Evolutionary conservation across 495 filamentous ascomycete species (phyloP).

Genomic region (Penicillium roqueforti): DNA sequence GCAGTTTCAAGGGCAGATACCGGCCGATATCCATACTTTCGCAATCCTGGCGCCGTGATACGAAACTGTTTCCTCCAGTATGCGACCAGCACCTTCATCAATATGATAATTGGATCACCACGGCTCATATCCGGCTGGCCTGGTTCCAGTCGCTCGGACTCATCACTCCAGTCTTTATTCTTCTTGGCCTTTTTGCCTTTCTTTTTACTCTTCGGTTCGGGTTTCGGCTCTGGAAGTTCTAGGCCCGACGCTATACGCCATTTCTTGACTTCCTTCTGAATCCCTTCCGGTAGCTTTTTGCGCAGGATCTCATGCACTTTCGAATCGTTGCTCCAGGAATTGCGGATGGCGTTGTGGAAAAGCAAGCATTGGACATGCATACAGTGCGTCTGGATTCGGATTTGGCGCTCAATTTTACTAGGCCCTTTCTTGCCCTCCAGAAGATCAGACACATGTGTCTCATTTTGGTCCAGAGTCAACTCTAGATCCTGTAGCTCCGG

Average conservation of each 20-base stretch:
- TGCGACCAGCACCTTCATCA: slow-evolving; percentile 68
- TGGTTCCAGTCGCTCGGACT: slow-evolving; percentile 63
- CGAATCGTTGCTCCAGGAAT: slow-evolving; percentile 77
- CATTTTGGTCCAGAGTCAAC: slow-evolving; percentile 64
- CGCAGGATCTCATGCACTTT: slow-evolving; percentile 74
- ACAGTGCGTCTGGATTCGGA: slow-evolving; percentile 73
- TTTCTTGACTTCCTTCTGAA: slow-evolving; percentile 67
- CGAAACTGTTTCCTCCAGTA: slow-evolving; percentile 88
- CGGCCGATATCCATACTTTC: slow-evolving; percentile 84
- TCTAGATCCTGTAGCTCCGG: slow-evolving; percentile 59
- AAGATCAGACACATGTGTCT: slow-evolving; percentile 51
- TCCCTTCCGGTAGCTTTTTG: slow-evolving; percentile 59
- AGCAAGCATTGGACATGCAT: slow-evolving; percentile 86
- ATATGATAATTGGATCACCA: slow-evolving; percentile 75
- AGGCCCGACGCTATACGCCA: slow-evolving; percentile 68
- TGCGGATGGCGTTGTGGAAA: slow-evolving; percentile 83
- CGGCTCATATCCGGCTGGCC: slow-evolving; percentile 69
- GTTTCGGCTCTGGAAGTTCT: slow-evolving; percentile 37
- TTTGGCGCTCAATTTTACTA: slow-evolving; percentile 74
- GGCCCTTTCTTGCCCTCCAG: slow-evolving; percentile 78
- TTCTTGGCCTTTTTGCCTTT: slow-evolving; percentile 43
- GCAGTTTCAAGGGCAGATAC: slow-evolving; percentile 63
- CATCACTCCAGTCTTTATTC: slow-evolving; percentile 64
- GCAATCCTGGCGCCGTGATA: slow-evolving; percentile 71
- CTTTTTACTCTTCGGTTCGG: slow-evolving; percentile 35